Percentiles rank a stretch among this genome's conserved stretches.
phyloP scores from a whole-genome alignment of 345 rosid species.

The Cardamine occulta region DNA sequence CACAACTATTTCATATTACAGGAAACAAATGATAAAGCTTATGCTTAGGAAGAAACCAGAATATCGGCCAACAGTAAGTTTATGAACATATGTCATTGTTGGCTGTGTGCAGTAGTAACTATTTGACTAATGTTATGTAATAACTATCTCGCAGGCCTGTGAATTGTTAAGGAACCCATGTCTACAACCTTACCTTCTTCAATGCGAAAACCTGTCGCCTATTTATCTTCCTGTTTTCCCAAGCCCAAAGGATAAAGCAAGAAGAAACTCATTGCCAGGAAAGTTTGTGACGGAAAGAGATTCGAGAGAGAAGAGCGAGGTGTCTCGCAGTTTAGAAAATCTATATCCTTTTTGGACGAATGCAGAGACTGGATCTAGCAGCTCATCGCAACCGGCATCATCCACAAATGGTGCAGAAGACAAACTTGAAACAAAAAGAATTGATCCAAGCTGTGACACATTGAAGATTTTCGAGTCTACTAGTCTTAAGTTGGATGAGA shows the following conservation, averaged over 20 bases:
- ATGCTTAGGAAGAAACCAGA: conserved; percentile 89
- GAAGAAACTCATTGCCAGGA: conserved; percentile 59
- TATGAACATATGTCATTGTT: conserved; percentile 23
- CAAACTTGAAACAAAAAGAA: conserved; percentile 68
- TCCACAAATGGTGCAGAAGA: conserved; percentile 66
- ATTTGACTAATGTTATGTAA: conserved; percentile 1
- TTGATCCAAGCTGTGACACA: conserved; percentile 62
- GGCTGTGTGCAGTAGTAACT: neutral
- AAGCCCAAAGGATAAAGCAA: conserved; percentile 61
- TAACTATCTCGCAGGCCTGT: conserved; percentile 63
- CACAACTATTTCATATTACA: conserved; percentile 39
- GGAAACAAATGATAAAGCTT: conserved; percentile 92
- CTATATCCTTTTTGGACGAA: conserved; percentile 42
- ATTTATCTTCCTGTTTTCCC: conserved; percentile 90
- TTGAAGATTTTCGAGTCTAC: conserved; percentile 51
- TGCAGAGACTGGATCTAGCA: conserved; percentile 46
- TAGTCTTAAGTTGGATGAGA: conserved; percentile 53
- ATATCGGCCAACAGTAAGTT: conserved; percentile 78
- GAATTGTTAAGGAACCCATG: conserved; percentile 87
- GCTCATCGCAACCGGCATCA: conserved; percentile 48
- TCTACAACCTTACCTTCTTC: conserved; percentile 76
- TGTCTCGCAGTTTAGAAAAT: conserved; percentile 51
- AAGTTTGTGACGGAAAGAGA: conserved; percentile 51
- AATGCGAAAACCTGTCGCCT: conserved; percentile 67
- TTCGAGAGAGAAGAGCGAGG: conserved; percentile 45